Conservation (phyloP, 2,329 filamentous ascomycete genomes). For the Orbilia quercus region DNA sequence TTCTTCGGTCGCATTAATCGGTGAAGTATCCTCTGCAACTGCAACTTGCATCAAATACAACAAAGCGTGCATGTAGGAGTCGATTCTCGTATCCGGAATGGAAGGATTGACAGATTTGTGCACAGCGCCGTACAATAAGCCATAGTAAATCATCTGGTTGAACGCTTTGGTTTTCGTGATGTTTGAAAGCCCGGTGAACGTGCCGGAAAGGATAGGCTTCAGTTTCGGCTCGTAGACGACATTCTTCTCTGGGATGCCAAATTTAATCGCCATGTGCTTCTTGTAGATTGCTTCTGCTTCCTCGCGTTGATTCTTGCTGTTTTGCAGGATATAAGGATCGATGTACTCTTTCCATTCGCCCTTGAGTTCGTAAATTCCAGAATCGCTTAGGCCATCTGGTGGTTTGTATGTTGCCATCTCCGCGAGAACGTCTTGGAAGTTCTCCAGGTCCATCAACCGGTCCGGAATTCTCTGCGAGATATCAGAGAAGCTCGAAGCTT, state of each 20-base stretch:
- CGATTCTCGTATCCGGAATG: conserved; percentile 83
- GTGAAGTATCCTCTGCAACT: conserved; percentile 77
- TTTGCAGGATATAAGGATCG: conserved; percentile 95
- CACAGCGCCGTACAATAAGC: conserved; percentile 81
- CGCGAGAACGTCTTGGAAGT: conserved; percentile 84
- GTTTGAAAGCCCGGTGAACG: conserved; percentile 78
- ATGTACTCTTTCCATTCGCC: conserved; percentile 85
- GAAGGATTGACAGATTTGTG: conserved; percentile 75
- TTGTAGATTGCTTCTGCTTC: conserved; percentile 92
- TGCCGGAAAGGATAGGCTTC: conserved; percentile 77
- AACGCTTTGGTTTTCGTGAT: conserved; percentile 90
- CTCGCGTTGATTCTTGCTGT: conserved; percentile 95
- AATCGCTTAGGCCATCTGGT: conserved; percentile 90
- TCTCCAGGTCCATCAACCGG: conserved; percentile 86
- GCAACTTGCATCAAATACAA: conserved; percentile 88
- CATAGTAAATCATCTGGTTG: conserved; percentile 88
- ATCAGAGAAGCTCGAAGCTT: conserved; percentile 93
- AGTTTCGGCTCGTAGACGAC: conserved; percentile 92
- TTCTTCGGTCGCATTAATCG: conserved; percentile 67
- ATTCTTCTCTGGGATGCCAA: conserved; percentile 80
- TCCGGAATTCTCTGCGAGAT: conserved; percentile 87
- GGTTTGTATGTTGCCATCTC: conserved; percentile 89
- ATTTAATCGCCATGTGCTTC: conserved; percentile 86
- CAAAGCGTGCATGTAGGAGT: conserved; percentile 91
- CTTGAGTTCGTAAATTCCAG: conserved; percentile 92